A percentile compares a stretch with the other conserved stretches of the same genome.
These are phyloP conservation scores for Oryza officinalis DNA, from an alignment of 176 grass and related monocot genomes.

Conservation along the genomic window DNA sequence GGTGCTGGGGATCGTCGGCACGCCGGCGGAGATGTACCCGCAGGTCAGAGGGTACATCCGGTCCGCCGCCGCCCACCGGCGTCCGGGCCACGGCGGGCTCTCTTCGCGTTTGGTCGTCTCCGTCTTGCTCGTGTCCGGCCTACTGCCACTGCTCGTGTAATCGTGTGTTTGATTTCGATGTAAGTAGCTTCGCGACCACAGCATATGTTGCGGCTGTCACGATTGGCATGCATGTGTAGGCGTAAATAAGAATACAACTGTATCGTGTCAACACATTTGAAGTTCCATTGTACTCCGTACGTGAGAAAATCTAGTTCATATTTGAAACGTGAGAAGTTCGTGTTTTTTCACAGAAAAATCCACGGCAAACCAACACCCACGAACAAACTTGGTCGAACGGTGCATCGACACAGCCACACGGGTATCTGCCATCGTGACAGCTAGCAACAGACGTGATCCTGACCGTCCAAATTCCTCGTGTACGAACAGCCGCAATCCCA, in stretches of 20 bases:
- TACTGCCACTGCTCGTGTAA: background rate
- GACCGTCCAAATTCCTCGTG: background rate
- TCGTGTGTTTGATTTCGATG: no score
- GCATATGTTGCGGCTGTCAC: background rate
- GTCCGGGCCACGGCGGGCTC: background rate
- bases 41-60: constrained; percentile 22
- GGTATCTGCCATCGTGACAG: background rate
- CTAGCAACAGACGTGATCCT: background rate
- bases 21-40: constrained; percentile 43
- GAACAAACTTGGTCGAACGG: background rate
- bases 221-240: no score
- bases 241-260: background rate
- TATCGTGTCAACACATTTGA: background rate
- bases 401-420: background rate
- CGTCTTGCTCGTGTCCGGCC: background rate
- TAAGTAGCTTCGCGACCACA: background rate
- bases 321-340: background rate
- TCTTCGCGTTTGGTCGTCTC: background rate
- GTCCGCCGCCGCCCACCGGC: constrained; percentile 28
- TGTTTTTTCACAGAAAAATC: background rate
- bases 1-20: constrained; percentile 4
- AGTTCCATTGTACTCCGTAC: no score
- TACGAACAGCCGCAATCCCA: background rate
- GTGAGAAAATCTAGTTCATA: no score
- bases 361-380: background rate